phyloP scores from a whole-genome alignment of 2,329 filamentous ascomycete genomes.

The Bipolaris zeicola region DNA sequence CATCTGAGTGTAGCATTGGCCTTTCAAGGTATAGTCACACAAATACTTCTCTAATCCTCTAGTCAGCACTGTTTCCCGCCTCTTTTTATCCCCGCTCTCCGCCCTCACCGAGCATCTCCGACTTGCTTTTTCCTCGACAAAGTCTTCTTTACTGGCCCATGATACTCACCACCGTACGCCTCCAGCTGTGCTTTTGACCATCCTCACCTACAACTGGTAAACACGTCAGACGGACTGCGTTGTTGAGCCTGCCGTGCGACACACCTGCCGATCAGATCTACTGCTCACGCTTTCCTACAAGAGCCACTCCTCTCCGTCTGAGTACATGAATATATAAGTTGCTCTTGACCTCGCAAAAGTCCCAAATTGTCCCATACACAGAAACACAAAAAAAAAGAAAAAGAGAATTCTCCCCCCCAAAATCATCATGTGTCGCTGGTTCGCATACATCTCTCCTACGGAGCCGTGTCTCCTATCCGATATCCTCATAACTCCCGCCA shows the following conservation, averaged over 20 bases:
- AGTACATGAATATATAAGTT: background rate
- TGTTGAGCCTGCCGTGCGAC: slow-evolving; percentile 1
- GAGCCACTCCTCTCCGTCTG: background rate
- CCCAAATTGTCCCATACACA: background rate
- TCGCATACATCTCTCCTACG: slow-evolving; percentile 59
- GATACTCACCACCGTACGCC: slow-evolving; percentile 4
- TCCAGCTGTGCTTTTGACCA: background rate
- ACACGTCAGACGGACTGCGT: slow-evolving; percentile 9
- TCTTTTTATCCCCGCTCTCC: background rate
- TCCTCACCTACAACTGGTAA: slow-evolving; percentile 1
- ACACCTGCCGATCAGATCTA: background rate
- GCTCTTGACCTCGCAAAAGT: background rate
- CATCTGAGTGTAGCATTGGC: background rate
- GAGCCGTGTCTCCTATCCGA: slow-evolving; percentile 62
- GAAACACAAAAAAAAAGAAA: background rate
- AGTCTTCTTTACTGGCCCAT: background rate
- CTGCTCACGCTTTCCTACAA: background rate
- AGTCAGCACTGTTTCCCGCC: background rate
- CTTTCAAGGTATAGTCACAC: slow-evolving; percentile 2
- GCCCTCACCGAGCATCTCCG: background rate
- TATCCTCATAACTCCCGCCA: slow-evolving; percentile 56
- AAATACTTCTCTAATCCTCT: background rate
- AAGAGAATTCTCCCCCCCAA: background rate
- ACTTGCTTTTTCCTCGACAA: background rate
- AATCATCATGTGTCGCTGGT: slow-evolving; percentile 57